Conservation (phyloP, 2,329 filamentous ascomycete genomes). For the Xylaria sp. region DNA sequence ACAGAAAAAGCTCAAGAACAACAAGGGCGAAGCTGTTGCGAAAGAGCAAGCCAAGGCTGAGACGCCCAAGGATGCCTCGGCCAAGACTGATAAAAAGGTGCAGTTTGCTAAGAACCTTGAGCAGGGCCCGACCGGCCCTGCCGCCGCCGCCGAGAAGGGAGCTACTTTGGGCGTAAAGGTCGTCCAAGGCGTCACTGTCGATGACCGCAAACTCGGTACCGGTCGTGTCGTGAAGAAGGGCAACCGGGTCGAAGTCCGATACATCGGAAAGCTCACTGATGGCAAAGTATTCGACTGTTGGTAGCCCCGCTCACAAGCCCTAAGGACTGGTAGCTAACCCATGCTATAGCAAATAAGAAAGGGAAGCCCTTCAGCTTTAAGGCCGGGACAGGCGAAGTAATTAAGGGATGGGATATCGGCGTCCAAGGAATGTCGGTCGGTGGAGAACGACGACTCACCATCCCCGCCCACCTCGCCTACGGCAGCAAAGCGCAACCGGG, state of each 20-base stretch:
- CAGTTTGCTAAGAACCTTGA: conserved; percentile 99
- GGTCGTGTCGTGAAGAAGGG: conserved; percentile 90
- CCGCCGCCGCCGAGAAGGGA: conserved; percentile 61
- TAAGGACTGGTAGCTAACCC: conserved; percentile 20
- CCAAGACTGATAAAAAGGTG: conserved; percentile 88
- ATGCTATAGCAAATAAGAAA: conserved; percentile 87
- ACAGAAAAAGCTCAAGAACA: conserved; percentile 98
- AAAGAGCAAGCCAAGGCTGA: conserved; percentile 71
- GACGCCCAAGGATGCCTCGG: conserved; percentile 57
- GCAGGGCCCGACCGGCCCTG: conserved; percentile 87
- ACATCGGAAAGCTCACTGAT: conserved; percentile 96
- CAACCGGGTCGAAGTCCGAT: conserved; percentile 91
- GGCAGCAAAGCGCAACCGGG: conserved; percentile 84
- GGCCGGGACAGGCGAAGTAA: conserved; percentile 93
- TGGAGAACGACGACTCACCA: conserved; percentile 90
- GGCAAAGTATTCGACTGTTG: conserved; percentile 95
- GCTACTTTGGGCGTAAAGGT: conserved; percentile 76
- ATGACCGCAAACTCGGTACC: conserved; percentile 92
- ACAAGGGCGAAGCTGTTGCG: conserved; percentile 86
- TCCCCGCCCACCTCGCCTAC: conserved; percentile 89
- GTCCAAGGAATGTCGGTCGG: conserved; percentile 91
- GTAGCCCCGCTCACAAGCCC: conserved; percentile 50
- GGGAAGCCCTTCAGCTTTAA: conserved; percentile 98
- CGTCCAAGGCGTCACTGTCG: conserved; percentile 88
- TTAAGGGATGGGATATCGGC: conserved; percentile 98